phyloP scores from a whole-genome alignment of 495 filamentous ascomycete species.

The Articulospora tetracladia region DNA sequence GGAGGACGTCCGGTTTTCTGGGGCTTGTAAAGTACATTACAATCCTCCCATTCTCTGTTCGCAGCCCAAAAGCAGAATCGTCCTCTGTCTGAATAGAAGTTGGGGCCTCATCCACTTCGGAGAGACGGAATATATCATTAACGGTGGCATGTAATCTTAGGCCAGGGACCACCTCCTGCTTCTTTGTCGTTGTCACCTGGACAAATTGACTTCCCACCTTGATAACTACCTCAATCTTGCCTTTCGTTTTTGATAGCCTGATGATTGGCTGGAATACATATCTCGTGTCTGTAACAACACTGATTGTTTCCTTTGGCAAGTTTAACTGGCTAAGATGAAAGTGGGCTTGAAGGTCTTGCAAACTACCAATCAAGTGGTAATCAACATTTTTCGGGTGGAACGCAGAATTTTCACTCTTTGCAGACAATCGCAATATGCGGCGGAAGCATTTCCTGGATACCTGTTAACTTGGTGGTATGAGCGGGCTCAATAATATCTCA shows the following conservation, averaged over 20 bases:
- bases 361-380: slow-evolving; percentile 55
- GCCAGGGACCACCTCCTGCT: slow-evolving; percentile 58
- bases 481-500: slow-evolving; percentile 14
- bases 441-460: slow-evolving; percentile 54
- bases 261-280: slow-evolving; percentile 63
- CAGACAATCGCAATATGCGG: slow-evolving; percentile 49
- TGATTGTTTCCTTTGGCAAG: slow-evolving; percentile 63
- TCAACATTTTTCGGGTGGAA: slow-evolving; percentile 58
- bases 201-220: slow-evolving; percentile 64
- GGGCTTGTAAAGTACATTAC: slow-evolving; percentile 64
- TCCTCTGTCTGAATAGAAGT: slow-evolving; percentile 59
- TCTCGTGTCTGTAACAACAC: slow-evolving; percentile 56
- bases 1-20: slow-evolving; percentile 55
- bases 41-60: slow-evolving; percentile 63
- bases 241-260: slow-evolving; percentile 59
- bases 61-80: slow-evolving; percentile 62
- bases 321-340: slow-evolving; percentile 60
- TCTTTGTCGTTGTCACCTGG: slow-evolving; percentile 63
- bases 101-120: slow-evolving; percentile 59
- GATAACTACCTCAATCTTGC: slow-evolving; percentile 60
- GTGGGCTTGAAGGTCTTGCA: slow-evolving; percentile 58
- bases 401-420: slow-evolving; percentile 47
- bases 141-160: slow-evolving; percentile 54
- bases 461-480: background rate
- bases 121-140: slow-evolving; percentile 63